Evolutionary conservation across 2,329 filamentous ascomycete genomes (phyloP).

Genomic region (Knoxdaviesia proteae): DNA sequence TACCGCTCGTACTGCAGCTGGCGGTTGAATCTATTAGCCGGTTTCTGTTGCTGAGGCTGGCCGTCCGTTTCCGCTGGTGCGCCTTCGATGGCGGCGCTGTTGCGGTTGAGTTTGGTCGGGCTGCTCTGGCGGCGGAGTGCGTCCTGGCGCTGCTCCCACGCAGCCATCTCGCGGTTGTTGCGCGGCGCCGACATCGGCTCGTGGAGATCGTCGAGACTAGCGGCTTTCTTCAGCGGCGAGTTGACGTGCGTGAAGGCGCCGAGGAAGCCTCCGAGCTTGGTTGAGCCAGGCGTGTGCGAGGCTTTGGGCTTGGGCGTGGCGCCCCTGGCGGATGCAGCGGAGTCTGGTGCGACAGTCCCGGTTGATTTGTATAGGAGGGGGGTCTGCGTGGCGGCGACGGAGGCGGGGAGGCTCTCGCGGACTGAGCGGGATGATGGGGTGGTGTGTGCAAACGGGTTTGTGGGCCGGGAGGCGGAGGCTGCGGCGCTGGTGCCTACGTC

Average conservation of each 20-base stretch:
- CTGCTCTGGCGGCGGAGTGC: no score
- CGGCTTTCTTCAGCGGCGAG: constrained; percentile 65
- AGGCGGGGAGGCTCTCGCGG: constrained; percentile 2
- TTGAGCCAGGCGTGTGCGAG: constrained; percentile 5
- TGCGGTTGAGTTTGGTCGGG: no score
- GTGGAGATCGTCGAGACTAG: constrained; percentile 37
- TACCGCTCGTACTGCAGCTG: no score
- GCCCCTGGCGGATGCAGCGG: no score
- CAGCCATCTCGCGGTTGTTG: constrained; percentile 42
- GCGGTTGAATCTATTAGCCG: no score
- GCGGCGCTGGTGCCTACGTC: constrained; percentile 1
- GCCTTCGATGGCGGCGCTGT: no score
- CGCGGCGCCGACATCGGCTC: constrained; percentile 20
- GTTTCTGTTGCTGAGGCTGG: no score
- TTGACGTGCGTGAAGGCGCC: constrained; percentile 63
- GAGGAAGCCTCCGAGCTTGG: constrained; percentile 46
- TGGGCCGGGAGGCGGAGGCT: no score
- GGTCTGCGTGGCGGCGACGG: constrained; percentile 1
- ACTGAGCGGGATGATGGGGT: not conserved
- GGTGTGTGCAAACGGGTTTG: no score
- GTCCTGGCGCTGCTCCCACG: constrained; percentile 22
- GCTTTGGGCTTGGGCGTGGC: not conserved
- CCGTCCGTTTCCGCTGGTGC: no score
- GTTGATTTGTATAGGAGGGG: not conserved
- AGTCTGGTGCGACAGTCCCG: no score